These are phyloP conservation scores for Dalbergia oliveri DNA, from an alignment of 306 rosid genomes.

Conservation along the genomic window DNA sequence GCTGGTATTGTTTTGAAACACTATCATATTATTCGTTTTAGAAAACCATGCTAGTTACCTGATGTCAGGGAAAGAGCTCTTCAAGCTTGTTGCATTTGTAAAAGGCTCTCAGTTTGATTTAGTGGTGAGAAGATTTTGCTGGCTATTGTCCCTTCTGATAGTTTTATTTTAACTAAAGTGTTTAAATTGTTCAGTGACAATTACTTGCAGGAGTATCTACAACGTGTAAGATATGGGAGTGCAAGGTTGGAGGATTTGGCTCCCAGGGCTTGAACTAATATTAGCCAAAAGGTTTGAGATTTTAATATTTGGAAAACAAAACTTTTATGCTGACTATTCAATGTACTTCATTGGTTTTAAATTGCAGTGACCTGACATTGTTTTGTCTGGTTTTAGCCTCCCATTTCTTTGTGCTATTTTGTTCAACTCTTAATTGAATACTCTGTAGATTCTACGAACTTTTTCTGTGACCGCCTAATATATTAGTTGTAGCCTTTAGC, in stretches of 20 bases:
- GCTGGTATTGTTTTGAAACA: too few species aligned
- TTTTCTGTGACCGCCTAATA: too few species aligned
- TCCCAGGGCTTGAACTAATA: too few species aligned
- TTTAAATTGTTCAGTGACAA: slow-evolving; percentile 38
- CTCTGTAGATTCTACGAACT: too few species aligned
- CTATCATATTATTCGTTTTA: too few species aligned
- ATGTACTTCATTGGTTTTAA: slow-evolving; percentile 4
- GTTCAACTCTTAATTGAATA: too few species aligned
- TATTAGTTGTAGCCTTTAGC: too few species aligned
- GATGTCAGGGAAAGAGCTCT: slow-evolving; percentile 95
- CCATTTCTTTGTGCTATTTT: too few species aligned
- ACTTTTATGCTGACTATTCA: slow-evolving; percentile 17
- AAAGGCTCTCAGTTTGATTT: slow-evolving; percentile 98
- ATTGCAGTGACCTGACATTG: slow-evolving; percentile 36
- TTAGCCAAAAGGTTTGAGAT: too few species aligned
- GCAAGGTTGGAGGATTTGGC: slow-evolving; percentile 94
- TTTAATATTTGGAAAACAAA: too few species aligned
- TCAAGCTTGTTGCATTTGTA: slow-evolving; percentile 97
- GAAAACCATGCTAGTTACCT: slow-evolving; percentile 95
- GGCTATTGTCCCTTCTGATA: slow-evolving; percentile 1
- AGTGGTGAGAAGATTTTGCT: slow-evolving; percentile 69
- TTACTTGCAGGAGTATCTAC: slow-evolving; percentile 84
- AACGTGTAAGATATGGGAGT: slow-evolving; percentile 88
- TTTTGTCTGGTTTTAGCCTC: too few species aligned
- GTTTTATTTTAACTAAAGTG: slow-evolving; percentile 32